Evolutionary conservation across 352 stramenopile genomes (phyloP).

Genomic region (Globisporangium camurandrum): DNA sequence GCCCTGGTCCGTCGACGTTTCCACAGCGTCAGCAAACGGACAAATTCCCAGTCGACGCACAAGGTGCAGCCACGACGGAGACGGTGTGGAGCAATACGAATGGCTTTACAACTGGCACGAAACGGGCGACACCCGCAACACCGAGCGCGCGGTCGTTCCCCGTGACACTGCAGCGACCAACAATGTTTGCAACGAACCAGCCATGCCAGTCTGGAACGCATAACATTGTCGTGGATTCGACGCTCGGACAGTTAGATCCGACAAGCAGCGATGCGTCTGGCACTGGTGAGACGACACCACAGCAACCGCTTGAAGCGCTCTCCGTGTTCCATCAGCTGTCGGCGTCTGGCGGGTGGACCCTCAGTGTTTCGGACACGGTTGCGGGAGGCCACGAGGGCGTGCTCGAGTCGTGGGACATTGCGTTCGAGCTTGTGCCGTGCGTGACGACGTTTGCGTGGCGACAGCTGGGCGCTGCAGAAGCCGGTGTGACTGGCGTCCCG

Average conservation of each 20-base stretch:
- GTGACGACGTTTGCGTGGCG: conserved; percentile 49
- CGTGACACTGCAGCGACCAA: conserved; percentile 35
- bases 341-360: conserved; percentile 46
- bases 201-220: conserved; percentile 21
- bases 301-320: conserved; percentile 32
- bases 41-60: conserved; percentile 28
- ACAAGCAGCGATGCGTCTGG: background rate
- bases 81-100: conserved; percentile 45
- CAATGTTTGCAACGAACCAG: conserved; percentile 24
- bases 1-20: conserved; percentile 47
- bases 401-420: conserved; percentile 43
- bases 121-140: conserved; percentile 23
- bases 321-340: conserved; percentile 49
- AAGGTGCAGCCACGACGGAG: conserved; percentile 22
- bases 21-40: conserved; percentile 35
- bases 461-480: conserved; percentile 22
- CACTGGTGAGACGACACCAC: background rate
- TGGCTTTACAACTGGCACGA: conserved; percentile 17
- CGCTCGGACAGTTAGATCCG: background rate
- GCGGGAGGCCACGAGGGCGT: conserved; percentile 32
- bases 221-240: conserved; percentile 26
- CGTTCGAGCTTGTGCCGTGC: conserved; percentile 44
- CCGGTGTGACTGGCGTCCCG: conserved; percentile 18
- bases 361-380: conserved; percentile 36
- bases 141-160: conserved; percentile 38